Conservation (phyloP, 2,329 filamentous ascomycete genomes). For the Thielaviopsis ethacetica region DNA sequence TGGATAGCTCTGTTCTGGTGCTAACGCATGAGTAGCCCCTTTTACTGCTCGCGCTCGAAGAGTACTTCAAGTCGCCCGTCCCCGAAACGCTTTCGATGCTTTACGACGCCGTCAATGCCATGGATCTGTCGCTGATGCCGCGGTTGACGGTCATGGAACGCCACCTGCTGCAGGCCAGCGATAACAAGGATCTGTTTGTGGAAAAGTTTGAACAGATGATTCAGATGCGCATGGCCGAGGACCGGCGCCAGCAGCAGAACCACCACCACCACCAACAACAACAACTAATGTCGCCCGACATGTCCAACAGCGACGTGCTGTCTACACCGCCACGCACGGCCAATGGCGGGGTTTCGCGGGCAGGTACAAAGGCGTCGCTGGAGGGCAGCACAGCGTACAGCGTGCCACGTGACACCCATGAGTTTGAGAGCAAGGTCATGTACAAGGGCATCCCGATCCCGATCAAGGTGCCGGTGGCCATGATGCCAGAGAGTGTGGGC, state of each 20-base stretch:
- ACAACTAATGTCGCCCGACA: conserved; percentile 13
- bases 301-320: conserved; percentile 25
- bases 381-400: conserved; percentile 50
- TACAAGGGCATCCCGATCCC: conserved; percentile 96
- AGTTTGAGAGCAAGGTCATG: conserved; percentile 87
- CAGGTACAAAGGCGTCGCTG: conserved; percentile 46
- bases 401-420: conserved; percentile 85
- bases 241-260: conserved; percentile 26
- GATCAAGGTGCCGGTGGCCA: conserved; percentile 85
- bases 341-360: conserved; percentile 25
- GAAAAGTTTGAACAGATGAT: conserved; percentile 97
- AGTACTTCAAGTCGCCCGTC: conserved; percentile 87
- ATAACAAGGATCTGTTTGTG: conserved; percentile 90
- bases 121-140: conserved; percentile 92
- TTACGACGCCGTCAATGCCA: conserved; percentile 85
- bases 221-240: conserved; percentile 59
- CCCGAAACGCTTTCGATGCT: conserved; percentile 76
- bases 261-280: background rate
- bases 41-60: conserved; percentile 76
- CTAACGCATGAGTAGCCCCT: conserved; percentile 55
- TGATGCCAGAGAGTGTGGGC: conserved; percentile 89
- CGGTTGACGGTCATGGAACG: conserved; percentile 69
- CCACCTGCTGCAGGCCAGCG: conserved; percentile 72
- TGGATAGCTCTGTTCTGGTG: background rate
- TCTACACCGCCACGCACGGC: conserved; percentile 24